phyloP scores from a whole-genome alignment of 805 yeast genomes.

The Saccharomycopsis olivae region DNA sequence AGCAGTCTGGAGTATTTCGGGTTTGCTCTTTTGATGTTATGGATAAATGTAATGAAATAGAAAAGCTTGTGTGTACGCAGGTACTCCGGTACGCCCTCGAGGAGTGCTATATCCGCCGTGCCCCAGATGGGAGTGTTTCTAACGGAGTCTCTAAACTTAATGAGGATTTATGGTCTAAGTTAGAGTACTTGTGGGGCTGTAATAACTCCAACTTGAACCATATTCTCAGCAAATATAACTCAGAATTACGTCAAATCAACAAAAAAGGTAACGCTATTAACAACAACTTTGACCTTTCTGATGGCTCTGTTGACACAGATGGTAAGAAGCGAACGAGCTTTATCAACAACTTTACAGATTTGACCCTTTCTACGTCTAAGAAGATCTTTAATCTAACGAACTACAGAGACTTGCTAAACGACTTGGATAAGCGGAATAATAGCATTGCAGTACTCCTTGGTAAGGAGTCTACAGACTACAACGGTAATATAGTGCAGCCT shows the following conservation, averaged over 20 bases:
- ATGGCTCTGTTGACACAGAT: not conserved
- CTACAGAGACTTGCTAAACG: constrained; percentile 16
- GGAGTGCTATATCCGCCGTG: constrained; percentile 20
- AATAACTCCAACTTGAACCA: constrained; percentile 9
- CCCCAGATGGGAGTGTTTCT: not conserved
- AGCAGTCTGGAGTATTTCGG: constrained; percentile 86
- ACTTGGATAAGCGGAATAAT: constrained; percentile 13
- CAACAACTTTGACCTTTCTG: constrained; percentile 5
- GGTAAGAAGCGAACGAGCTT: constrained; percentile 6
- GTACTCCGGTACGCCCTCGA: constrained; percentile 37
- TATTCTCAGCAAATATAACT: constrained; percentile 14
- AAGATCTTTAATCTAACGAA: constrained; percentile 14
- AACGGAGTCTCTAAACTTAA: constrained; percentile 8
- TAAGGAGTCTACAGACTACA: constrained; percentile 8
- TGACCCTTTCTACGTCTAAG: constrained; percentile 17
- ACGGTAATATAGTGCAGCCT: constrained; percentile 6
- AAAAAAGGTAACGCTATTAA: constrained; percentile 12
- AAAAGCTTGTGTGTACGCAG: constrained; percentile 57
- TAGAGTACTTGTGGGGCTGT: constrained; percentile 7
- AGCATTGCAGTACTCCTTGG: constrained; percentile 10
- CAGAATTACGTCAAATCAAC: constrained; percentile 13
- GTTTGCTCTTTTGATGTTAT: constrained; percentile 85
- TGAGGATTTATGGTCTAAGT: constrained; percentile 17
- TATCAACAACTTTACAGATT: constrained; percentile 13
- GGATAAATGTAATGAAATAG: constrained; percentile 74